Evolutionary conservation across 768 basidiomycete genomes (phyloP).

Genomic region (Suillus tomentosus): DNA sequence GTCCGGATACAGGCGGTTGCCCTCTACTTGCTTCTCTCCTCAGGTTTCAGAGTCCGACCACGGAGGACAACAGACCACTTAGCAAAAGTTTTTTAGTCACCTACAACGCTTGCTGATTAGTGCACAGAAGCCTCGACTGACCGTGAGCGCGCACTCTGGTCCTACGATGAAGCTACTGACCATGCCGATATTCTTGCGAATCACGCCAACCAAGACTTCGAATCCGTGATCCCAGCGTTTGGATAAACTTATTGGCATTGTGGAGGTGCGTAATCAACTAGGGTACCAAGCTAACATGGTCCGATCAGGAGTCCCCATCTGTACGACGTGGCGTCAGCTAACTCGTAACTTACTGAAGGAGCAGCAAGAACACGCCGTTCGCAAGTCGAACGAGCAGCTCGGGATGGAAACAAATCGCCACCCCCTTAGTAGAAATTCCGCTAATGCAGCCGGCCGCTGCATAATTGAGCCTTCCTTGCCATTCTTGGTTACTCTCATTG

Average conservation of each 20-base stretch:
- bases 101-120: neutral
- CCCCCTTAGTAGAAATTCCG: neutral
- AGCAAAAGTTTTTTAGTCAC: neutral
- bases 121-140: neutral
- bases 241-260: neutral
- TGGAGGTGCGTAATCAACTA: neutral
- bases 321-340: slow-evolving; percentile 3
- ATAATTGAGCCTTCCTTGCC: neutral
- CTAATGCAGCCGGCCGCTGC: neutral
- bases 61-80: neutral
- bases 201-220: neutral
- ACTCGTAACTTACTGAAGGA: slow-evolving; percentile 16
- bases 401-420: neutral
- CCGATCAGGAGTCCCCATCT: neutral
- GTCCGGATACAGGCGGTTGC: neutral
- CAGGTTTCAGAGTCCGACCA: neutral
- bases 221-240: neutral
- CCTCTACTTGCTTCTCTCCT: neutral
- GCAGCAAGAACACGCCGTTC: slow-evolving; percentile 11
- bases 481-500: neutral
- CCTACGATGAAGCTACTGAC: neutral
- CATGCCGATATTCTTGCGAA: neutral
- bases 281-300: neutral
- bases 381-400: neutral
- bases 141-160: neutral